Base-by-base conservation (phyloP, 176 grass and related monocot genomes). In the Thalia dealbata region DNA sequence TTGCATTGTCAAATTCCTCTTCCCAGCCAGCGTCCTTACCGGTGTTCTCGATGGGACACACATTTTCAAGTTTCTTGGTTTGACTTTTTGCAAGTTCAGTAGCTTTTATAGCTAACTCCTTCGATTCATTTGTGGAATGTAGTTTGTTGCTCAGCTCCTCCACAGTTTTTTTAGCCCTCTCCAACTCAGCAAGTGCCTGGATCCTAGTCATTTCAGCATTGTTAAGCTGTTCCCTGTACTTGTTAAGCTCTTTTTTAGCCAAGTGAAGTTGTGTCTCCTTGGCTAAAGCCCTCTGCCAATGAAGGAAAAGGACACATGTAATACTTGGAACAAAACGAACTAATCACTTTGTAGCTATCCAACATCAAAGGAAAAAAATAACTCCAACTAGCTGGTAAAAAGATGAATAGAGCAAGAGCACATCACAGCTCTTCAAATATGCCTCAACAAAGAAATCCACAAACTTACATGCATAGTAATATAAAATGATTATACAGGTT, bases 261-360 rank as follows among this genome's bases (percentile, higher is more conserved):
- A 93, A 80, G 77, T 97, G 90, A 68, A 97, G 79, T 75, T 97
- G 87, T 12, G 87, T 88, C 80, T 97, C 90, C 79, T 97, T 97
- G 26, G 87, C 85, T 75, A 91, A 80, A 24, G 81, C 85, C 76
- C 81, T 81, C 89, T 96, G 81, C 73, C 14, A 56, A 14, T 10
- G 6, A 21, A 50, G 14, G 0, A 24, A 50, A 25, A 18, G 25
- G n/a, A 26, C 22, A 25, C 10, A 25, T 24, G 59, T 4, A 50
- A 48, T 50, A 50, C 50, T 10, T 14, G 26, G 27, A 64, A 64
- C 3, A 32, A 30, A 64, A 64, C 19, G 25, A 27, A 29, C 1
- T 12, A 10, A 14, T 27, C 13, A 5, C 10, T 29, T 14, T 24
- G 14, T 11, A 32, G 13, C 11, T 12, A 12, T 27, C 25, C 11